Evolutionary conservation across 2,329 filamentous ascomycete genomes (phyloP).

Genomic region (Botrytis sinoallii): DNA sequence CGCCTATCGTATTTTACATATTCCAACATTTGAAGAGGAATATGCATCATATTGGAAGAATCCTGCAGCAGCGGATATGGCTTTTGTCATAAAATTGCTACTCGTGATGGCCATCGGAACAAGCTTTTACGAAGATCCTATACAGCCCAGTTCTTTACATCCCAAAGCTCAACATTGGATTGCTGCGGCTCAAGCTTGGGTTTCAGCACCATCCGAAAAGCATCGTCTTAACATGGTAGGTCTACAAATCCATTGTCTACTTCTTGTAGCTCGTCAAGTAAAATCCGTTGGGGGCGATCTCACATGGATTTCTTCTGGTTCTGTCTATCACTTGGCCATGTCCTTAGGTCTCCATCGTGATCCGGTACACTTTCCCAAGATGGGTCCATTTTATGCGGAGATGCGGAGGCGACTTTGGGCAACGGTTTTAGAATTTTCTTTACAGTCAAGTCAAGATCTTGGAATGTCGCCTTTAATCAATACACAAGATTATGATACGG

Average conservation of each 20-base stretch:
- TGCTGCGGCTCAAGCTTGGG: slow-evolving; percentile 25
- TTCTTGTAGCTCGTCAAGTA: slow-evolving; percentile 48
- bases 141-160: slow-evolving; percentile 5
- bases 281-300: slow-evolving; percentile 49
- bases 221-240: slow-evolving; percentile 46
- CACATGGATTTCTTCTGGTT: slow-evolving; percentile 50
- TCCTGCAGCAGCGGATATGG: slow-evolving; percentile 17
- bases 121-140: slow-evolving; percentile 22
- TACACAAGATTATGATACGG: slow-evolving; percentile 48
- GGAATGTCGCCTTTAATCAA: slow-evolving; percentile 50
- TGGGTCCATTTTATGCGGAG: slow-evolving; percentile 49
- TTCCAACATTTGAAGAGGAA: slow-evolving; percentile 44
- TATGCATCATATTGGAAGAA: slow-evolving; percentile 43
- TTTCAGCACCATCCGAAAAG: slow-evolving; percentile 42
- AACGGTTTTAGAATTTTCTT: slow-evolving; percentile 51
- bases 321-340: slow-evolving; percentile 51
- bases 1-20: slow-evolving; percentile 45
- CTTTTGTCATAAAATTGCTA: slow-evolving; percentile 24
- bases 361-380: slow-evolving; percentile 47
- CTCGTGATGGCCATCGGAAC: slow-evolving; percentile 24
- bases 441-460: slow-evolving; percentile 51
- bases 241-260: slow-evolving; percentile 52
- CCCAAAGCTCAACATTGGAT: slow-evolving; percentile 25
- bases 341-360: slow-evolving; percentile 58
- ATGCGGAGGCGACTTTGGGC: slow-evolving; percentile 56